Evolutionary conservation across 305 asterid genomes (phyloP).

Genomic region (Solanum hybrid): DNA sequence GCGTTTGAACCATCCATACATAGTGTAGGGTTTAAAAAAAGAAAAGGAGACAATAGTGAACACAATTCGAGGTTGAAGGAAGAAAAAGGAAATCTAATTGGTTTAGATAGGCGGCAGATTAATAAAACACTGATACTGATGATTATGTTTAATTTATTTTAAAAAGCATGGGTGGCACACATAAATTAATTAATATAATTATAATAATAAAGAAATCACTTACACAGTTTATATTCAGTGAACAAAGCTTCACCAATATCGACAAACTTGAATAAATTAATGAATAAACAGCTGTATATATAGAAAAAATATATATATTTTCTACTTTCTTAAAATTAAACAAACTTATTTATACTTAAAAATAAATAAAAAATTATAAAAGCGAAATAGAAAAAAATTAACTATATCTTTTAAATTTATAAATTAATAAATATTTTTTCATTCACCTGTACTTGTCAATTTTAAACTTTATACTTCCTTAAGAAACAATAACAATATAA

Average conservation of each 20-base stretch:
- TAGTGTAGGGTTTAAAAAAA: not conserved
- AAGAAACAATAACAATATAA: no score
- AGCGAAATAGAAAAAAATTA: no score
- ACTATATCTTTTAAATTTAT: no score
- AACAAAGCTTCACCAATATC: slow-evolving; percentile 19
- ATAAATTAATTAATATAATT: not conserved
- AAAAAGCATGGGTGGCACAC: not conserved
- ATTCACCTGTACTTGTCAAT: not conserved
- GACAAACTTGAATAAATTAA: slow-evolving; percentile 4
- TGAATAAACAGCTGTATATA: not conserved
- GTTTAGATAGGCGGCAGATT: slow-evolving; percentile 18
- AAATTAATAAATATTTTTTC: no score
- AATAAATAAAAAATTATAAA: no score
- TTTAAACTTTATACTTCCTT: no score
- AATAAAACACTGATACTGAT: not conserved
- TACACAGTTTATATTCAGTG: not conserved
- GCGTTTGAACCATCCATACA: not conserved
- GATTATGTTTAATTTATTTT: not conserved
- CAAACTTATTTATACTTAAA: no score
- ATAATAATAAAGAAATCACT: slow-evolving; percentile 8
- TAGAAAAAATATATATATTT: no score
- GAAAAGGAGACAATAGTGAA: not conserved
- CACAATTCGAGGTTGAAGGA: slow-evolving; percentile 16
- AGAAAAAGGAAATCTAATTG: slow-evolving; percentile 1
- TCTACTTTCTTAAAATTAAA: no score